A percentile compares a stretch with the other conserved stretches of the same genome.
phyloP scores from a whole-genome alignment of 352 stramenopile species.

The Pythium phragmiticola region DNA sequence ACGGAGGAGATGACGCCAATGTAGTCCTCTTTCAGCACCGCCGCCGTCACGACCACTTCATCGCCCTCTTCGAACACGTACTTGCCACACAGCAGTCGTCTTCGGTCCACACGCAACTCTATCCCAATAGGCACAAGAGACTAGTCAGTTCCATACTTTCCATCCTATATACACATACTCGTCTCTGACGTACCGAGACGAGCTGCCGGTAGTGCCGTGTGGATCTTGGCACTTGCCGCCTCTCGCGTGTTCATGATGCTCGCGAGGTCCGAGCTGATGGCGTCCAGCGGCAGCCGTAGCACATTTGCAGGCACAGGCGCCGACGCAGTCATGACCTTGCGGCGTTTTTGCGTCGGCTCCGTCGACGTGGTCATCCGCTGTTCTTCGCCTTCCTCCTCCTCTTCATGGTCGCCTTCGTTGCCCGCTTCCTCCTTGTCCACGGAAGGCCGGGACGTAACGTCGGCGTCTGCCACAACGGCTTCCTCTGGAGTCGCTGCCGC shows the following conservation, averaged over 20 bases:
- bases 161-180: background rate
- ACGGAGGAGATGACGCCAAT: conserved; percentile 78
- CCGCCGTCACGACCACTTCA: conserved; percentile 66
- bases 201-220: conserved; percentile 13
- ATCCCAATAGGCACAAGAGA: background rate
- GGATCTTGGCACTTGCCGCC: conserved; percentile 24
- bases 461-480: background rate
- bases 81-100: conserved; percentile 61
- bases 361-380: background rate
- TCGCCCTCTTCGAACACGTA: conserved; percentile 82
- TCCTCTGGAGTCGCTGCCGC: background rate
- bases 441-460: background rate
- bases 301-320: conserved; percentile 36
- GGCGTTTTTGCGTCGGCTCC: conserved; percentile 37
- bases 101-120: conserved; percentile 56
- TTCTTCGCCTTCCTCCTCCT: background rate
- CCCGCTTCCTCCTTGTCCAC: conserved; percentile 9
- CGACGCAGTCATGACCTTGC: conserved; percentile 32
- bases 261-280: conserved; percentile 54
- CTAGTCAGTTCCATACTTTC: background rate
- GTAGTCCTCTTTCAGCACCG: conserved; percentile 67
- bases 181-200: conserved; percentile 29
- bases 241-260: conserved; percentile 46
- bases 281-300: conserved; percentile 53
- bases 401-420: background rate